Base-by-base conservation (phyloP, 495 filamentous ascomycete genomes). In the Evernia prunastri region DNA sequence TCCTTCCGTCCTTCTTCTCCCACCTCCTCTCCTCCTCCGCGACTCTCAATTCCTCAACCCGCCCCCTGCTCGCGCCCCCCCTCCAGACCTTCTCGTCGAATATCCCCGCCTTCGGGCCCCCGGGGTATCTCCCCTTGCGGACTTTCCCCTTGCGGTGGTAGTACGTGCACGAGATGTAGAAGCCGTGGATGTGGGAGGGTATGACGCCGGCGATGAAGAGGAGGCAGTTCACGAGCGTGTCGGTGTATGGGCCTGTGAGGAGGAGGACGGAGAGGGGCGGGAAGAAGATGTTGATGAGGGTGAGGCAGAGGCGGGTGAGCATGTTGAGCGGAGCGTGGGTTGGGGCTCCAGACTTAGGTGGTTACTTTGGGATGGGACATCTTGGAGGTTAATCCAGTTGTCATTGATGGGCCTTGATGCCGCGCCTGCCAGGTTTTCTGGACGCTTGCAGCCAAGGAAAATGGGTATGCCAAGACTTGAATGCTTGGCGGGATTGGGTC, bases 91-190 rank as follows among this genome's bases (percentile, higher is more conserved):
- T 67, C 31, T 70, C 65, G 43, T 65, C 69, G 49, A 67, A 72
- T 17, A 75, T 71, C n/a, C 57, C 58, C 3, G 29, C 57, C 45
- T 67, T 69, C 18, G 27, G 60, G 0, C 67, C 66, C 1, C 71
- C 72, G 11, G 71, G 73, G 35, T 67, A 72, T 13, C 58, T 59
- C 15, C 71, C 70, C 58, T 71, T 72, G 13, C 67, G 20, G 13
- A 76, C 75, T 63, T 75, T 75, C 2, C 64, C 35, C 31, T 70
- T 67, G 53, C 75, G 72, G 39, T 74, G 70, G 67, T 73, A 76
- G 63, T 75, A 79, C 2, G 72, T 76, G 63, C 68, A 72, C 37
- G 63, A 68, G 20, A 77, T 70, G 67, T 77, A 77, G 71, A 79
- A 79, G 25, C 68, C 75, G 60, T 79, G 75, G 45, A 76, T 66